Conservation (phyloP, 2,329 filamentous ascomycete genomes). For the Aspergillus eucalypticola region DNA sequence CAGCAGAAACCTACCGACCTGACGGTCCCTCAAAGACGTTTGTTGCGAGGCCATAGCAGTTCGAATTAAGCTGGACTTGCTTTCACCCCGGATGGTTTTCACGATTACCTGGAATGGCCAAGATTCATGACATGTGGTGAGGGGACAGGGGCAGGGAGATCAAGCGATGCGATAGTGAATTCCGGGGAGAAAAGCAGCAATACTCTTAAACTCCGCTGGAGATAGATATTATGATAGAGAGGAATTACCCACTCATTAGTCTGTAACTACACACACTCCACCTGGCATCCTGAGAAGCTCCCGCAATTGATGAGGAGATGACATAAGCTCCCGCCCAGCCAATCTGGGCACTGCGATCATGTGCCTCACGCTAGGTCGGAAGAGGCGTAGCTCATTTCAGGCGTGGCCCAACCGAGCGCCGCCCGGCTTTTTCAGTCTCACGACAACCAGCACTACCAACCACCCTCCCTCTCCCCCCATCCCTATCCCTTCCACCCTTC, state of each 20-base stretch:
- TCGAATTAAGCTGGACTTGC: constrained; percentile 11
- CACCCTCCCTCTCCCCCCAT: constrained; percentile 12
- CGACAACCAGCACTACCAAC: constrained; percentile 23
- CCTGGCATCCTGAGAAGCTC: constrained; percentile 31
- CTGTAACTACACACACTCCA: constrained; percentile 23
- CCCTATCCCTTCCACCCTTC: constrained; percentile 20
- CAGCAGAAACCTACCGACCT: constrained; percentile 61
- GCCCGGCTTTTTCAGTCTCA: constrained; percentile 26
- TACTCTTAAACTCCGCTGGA: not conserved
- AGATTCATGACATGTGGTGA: constrained; percentile 26
- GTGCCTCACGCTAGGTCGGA: constrained; percentile 16
- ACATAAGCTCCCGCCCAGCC: constrained; percentile 24
- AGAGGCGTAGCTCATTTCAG: constrained; percentile 12
- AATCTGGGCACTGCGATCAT: constrained; percentile 14
- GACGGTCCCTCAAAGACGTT: constrained; percentile 67
- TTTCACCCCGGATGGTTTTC: constrained; percentile 17
- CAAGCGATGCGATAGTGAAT: too few relatives aligned
- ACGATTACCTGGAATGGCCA: constrained; percentile 13
- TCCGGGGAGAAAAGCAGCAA: not conserved
- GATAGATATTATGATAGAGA: not conserved
- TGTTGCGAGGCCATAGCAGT: constrained; percentile 56
- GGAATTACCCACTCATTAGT: not conserved
- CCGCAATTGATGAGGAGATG: constrained; percentile 22
- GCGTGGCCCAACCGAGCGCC: constrained; percentile 21
- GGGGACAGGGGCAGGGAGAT: too few relatives aligned